Evolutionary conservation across 73 alveolate genomes (phyloP), one percentile per base, ranked within the genome.

Genomic region (Paramecium tetraurelia): DNA sequence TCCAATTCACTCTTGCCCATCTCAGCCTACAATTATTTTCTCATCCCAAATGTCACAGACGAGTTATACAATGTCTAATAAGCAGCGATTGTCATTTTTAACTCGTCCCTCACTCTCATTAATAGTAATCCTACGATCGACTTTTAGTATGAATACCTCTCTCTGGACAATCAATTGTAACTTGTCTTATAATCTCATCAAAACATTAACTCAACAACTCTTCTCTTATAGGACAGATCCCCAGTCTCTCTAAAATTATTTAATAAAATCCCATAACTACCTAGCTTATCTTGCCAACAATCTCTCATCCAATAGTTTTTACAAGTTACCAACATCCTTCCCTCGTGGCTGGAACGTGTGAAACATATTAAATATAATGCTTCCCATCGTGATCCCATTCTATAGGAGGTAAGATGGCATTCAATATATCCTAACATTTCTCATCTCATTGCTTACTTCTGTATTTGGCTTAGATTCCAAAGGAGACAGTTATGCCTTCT

Each of bases 41-140:
- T 97, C 97, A 97, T 97, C 6, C 98, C 98, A 86, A 97, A 97
- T 21, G 98, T 95, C 21, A 97, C 98, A 33, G 99, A 96, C 43
- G 98, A 93, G 24, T 86, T 69, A 92, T 98, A 99, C 43, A 99
- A 92, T 33, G 99, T 99, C 93, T 99, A 98, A 92, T 99, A 99
- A n/a, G 99, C 99, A 50, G 99, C 99, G 76, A 98, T 99, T 33
- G 99, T 97, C 99, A 98, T 98, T 85, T 98, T 98, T 69, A 99
- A 96, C 95, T 99, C 99, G 85, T 99, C 99, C 29, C 99, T 94
- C 41, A 99, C 99, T 87, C 99, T 96, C 92, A 86, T 86, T 27
- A 86, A 33, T 86, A 86, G 38, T n/a, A 75, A 86, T 96, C 96
- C 94, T 97, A 94, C 10, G 85, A 87, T 16, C 18, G 18, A 35